Percentiles rank a stretch among this genome's conserved stretches.
Evolutionary conservation across 2,329 filamentous ascomycete genomes (phyloP).

Genomic region (Penicillium sp.): DNA sequence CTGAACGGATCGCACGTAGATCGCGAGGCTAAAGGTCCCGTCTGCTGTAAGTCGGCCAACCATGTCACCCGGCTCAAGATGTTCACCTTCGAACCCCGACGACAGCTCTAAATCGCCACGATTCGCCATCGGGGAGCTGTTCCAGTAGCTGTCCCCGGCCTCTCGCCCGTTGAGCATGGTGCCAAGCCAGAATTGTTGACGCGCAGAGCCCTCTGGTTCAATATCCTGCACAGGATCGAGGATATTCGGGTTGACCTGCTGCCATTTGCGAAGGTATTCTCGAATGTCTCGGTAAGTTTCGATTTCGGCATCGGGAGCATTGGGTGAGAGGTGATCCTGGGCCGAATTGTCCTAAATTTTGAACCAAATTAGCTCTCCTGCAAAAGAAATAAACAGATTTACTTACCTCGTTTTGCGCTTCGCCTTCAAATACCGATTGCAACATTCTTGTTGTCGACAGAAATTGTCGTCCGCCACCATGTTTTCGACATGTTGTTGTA

Average conservation of each 20-base stretch:
- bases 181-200: conserved; percentile 16
- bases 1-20: conserved; percentile 40
- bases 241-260: conserved; percentile 25
- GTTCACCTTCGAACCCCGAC: conserved; percentile 31
- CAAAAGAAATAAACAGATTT: neutral
- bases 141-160: conserved; percentile 23
- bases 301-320: conserved; percentile 27
- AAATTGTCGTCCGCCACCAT: conserved; percentile 3
- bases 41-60: conserved; percentile 31
- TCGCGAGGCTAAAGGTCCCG: conserved; percentile 30
- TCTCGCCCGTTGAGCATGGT: conserved; percentile 34
- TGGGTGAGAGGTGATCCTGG: neutral
- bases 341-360: neutral
- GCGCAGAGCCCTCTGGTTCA: conserved; percentile 8
- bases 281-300: conserved; percentile 37
- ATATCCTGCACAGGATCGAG: conserved; percentile 29
- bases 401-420: conserved; percentile 4
- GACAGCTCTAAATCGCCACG: conserved; percentile 25
- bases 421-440: conserved; percentile 1
- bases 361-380: neutral
- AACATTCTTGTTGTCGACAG: conserved; percentile 12
- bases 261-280: conserved; percentile 40
- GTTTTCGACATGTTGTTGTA: neutral
- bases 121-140: conserved; percentile 20
- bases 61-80: conserved; percentile 40